phyloP scores from a whole-genome alignment of 371 early-diverging fungal genomes.

The Circinella umbellata region DNA sequence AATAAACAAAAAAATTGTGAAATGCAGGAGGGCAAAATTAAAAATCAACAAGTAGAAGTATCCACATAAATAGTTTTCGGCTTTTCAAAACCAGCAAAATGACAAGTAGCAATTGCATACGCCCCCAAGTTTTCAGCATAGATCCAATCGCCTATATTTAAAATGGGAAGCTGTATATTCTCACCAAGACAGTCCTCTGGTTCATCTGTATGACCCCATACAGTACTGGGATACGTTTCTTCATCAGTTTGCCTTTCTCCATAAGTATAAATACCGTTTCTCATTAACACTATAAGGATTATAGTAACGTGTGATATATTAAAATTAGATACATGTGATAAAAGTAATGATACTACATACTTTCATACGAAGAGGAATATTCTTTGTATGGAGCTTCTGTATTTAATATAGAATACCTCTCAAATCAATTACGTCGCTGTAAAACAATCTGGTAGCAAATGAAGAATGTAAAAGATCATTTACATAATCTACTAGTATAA shows the following conservation, averaged over 20 bases:
- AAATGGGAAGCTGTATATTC: constrained; percentile 73
- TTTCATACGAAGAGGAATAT: constrained; percentile 78
- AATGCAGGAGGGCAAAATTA: too few relatives aligned
- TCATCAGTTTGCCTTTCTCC: constrained; percentile 15
- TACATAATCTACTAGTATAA: background rate
- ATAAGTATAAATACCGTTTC: constrained; percentile 17
- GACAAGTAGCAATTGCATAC: constrained; percentile 81
- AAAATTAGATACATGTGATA: constrained; percentile 51
- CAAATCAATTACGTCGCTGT: background rate
- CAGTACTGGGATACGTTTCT: constrained; percentile 61
- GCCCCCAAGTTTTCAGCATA: constrained; percentile 96
- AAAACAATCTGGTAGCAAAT: background rate
- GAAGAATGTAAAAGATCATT: background rate
- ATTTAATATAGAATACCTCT: background rate
- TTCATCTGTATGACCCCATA: constrained; percentile 98
- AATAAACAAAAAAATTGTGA: too few relatives aligned
- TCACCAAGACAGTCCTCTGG: constrained; percentile 92
- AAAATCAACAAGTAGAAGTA: constrained; percentile 40
- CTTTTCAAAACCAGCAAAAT: constrained; percentile 93
- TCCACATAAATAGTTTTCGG: constrained; percentile 86
- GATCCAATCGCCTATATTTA: constrained; percentile 96
- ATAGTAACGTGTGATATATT: background rate
- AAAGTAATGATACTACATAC: constrained; percentile 95
- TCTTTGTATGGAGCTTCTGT: background rate
- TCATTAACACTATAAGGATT: constrained; percentile 18